Percentiles rank a stretch among this genome's conserved stretches.
These are phyloP conservation scores for Torulaspora delbrueckii DNA, from an alignment of 805 yeast genomes.

Conservation along the genomic window DNA sequence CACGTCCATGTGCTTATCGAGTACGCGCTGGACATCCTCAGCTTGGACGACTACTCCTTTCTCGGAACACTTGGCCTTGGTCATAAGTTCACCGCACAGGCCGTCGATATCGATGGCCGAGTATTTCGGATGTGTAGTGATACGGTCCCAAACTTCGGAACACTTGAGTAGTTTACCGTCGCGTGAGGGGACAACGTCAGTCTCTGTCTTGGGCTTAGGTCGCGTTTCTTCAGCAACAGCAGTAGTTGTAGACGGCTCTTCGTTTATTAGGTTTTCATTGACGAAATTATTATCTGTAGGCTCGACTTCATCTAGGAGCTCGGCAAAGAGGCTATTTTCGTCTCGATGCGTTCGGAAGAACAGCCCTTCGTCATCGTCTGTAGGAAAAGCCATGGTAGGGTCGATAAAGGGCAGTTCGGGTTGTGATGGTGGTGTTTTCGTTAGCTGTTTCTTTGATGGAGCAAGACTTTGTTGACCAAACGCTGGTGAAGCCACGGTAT, in stretches of 20 bases:
- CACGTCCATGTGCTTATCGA: constrained; percentile 23
- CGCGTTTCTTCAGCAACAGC: constrained; percentile 3
- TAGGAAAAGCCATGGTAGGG: constrained; percentile 31
- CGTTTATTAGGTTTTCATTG: constrained; percentile 15
- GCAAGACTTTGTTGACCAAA: constrained; percentile 21
- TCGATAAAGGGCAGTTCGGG: constrained; percentile 25
- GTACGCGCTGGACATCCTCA: constrained; percentile 63
- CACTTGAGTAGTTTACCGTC: constrained; percentile 62
- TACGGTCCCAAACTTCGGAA: constrained; percentile 94
- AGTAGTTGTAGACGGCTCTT: constrained; percentile 7
- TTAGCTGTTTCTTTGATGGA: not conserved
- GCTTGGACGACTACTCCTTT: constrained; percentile 83
- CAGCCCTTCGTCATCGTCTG: constrained; percentile 15
- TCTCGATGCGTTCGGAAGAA: constrained; percentile 17
- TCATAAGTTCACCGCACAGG: constrained; percentile 79
- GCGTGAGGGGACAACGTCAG: constrained; percentile 62
- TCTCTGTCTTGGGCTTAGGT: constrained; percentile 29
- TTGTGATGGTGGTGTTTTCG: not conserved
- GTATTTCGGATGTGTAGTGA: constrained; percentile 89
- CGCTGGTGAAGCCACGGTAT: constrained; percentile 10
- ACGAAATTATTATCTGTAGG: constrained; percentile 11
- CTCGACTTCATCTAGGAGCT: constrained; percentile 18
- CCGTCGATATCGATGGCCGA: constrained; percentile 93
- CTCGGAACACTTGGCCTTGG: constrained; percentile 94
- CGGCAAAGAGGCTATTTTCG: constrained; percentile 14